Percentiles rank a stretch among this genome's conserved stretches.
These are phyloP conservation scores for Phialocephala sp. DNA, from an alignment of 2,329 filamentous ascomycete species.

Conservation along the genomic window DNA sequence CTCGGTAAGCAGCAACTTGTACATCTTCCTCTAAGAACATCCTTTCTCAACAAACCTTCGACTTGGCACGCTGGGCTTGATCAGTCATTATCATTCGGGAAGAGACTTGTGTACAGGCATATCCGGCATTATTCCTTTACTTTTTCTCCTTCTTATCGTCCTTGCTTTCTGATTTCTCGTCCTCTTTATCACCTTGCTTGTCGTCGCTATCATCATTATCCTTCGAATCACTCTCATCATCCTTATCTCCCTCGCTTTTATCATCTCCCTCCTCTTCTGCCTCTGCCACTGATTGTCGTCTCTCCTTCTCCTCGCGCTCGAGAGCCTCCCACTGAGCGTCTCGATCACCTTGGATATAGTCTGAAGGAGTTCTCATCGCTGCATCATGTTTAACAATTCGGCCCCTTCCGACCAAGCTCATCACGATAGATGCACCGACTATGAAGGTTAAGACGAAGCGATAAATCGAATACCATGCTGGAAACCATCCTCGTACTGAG, in stretches of 20 bases:
- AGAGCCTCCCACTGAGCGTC: constrained; percentile 40
- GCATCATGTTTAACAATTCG: constrained; percentile 51
- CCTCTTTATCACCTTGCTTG: constrained; percentile 18
- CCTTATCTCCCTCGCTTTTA: constrained; percentile 24
- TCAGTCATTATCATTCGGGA: constrained; percentile 2
- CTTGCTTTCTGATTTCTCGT: constrained; percentile 24
- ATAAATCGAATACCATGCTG: constrained; percentile 86
- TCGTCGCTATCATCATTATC: constrained; percentile 34
- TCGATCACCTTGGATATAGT: constrained; percentile 39
- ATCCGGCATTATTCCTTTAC: constrained; percentile 2
- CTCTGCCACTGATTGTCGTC: constrained; percentile 23
- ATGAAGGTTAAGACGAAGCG: constrained; percentile 92
- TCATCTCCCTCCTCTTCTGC: constrained; percentile 30
- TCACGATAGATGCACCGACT: constrained; percentile 80
- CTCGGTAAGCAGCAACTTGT: background rate
- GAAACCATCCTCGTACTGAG: constrained; percentile 76
- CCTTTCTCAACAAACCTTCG: background rate
- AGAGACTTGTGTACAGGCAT: background rate
- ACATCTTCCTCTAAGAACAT: background rate
- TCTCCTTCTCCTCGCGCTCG: constrained; percentile 40
- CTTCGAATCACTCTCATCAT: constrained; percentile 45
- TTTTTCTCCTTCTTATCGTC: constrained; percentile 29
- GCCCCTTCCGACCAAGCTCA: constrained; percentile 81
- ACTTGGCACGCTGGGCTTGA: background rate
- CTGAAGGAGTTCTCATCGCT: constrained; percentile 39